Base-by-base conservation (phyloP, 192 early-diverging fungal species). In the Podila epicladia region DNA sequence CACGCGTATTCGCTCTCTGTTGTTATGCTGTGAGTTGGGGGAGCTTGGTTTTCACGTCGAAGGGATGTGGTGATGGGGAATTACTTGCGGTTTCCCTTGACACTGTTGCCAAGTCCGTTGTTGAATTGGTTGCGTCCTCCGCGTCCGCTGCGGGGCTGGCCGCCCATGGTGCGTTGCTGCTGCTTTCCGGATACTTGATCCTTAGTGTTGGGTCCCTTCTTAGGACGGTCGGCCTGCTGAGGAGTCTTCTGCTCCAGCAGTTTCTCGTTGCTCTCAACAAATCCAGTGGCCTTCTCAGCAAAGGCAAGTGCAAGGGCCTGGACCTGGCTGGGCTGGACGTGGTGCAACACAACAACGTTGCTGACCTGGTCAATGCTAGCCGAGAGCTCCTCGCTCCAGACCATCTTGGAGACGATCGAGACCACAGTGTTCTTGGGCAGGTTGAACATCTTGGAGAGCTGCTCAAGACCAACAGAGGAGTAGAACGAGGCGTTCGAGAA, bases 221-320 rank as follows among this genome's bases (percentile, higher is more conserved):
- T 79, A 24, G 69, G 69, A 29, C 75, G 75, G 49, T 79, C 75
- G 9, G 64, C 61, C 60, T 79, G 75, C 61, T 79, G 75, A 68
- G 75, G 75, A 28, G 64, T 79, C 75, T 92, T 92, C 68, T 85
- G 82, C 87, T 98, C 96, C 64, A 97, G 86, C 64, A 96, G 71
- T 82, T 93, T 93, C 85, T 98, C 98, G 86, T 98, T 98, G 64
- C 86, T 87, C 62, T 98, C 97, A 20, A 96, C 94, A 74, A 98
- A 90, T 62, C 86, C 76, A 57, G 86, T 85, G 57, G 93, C 95
- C 90, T 97, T 97, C 82, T 96, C 95, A 61, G 94, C 89, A 74
- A 95, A 95, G 32, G 89, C 88, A n/a, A 96, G 88, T 38, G 97
- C 92, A 48, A 97, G 87, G 75, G 93, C 88, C 87, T 99, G 95